phyloP scores from a whole-genome alignment of 2,329 filamentous ascomycete genomes.

The Venturia effusa region DNA sequence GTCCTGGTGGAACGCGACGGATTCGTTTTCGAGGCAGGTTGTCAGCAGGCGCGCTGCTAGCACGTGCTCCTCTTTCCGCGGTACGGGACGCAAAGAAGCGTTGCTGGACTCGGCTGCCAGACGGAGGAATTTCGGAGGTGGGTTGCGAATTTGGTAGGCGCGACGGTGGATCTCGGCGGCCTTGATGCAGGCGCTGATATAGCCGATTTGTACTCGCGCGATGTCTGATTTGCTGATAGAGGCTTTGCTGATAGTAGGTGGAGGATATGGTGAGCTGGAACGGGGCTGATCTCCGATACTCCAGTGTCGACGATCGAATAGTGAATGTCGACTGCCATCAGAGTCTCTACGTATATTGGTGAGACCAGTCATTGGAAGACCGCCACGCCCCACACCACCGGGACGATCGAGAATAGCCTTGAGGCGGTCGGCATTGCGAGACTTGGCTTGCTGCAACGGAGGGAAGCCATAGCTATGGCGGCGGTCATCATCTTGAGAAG shows the following conservation, averaged over 20 bases:
- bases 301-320: slow-evolving; percentile 41
- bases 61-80: slow-evolving; percentile 41
- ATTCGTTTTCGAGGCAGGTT: slow-evolving; percentile 34
- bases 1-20: slow-evolving; percentile 38
- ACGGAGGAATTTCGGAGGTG: slow-evolving; percentile 25
- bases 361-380: slow-evolving; percentile 22
- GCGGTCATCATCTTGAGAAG: slow-evolving; percentile 14
- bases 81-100: slow-evolving; percentile 33
- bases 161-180: slow-evolving; percentile 59
- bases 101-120: slow-evolving; percentile 34
- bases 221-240: slow-evolving; percentile 47
- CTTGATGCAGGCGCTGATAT: slow-evolving; percentile 81
- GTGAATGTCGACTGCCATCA: slow-evolving; percentile 22
- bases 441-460: slow-evolving; percentile 5
- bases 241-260: background rate
- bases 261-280: background rate
- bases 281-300: slow-evolving; percentile 39
- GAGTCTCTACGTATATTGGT: background rate
- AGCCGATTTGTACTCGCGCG: slow-evolving; percentile 63
- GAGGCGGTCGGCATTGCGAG: slow-evolving; percentile 11
- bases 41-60: slow-evolving; percentile 43
- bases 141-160: slow-evolving; percentile 37
- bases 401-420: slow-evolving; percentile 20
- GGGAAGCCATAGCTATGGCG: slow-evolving; percentile 17
- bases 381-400: slow-evolving; percentile 20